These are phyloP conservation scores for Exobasidium rhododendri DNA, from an alignment of 1,284 basidiomycete species.

Conservation along the genomic window DNA sequence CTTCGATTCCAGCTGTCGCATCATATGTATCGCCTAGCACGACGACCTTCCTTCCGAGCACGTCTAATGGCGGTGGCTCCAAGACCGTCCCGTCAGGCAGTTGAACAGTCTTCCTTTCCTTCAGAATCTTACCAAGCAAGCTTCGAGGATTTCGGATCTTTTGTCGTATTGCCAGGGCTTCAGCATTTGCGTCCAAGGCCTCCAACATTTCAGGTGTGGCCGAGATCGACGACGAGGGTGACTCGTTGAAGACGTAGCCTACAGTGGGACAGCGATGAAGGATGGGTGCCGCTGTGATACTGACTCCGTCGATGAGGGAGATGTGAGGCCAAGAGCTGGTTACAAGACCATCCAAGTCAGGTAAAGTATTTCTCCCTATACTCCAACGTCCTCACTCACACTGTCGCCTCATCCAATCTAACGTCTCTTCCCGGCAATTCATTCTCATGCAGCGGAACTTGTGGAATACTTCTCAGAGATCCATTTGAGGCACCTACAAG, in stretches of 20 bases:
- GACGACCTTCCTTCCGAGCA: slow-evolving; percentile 46
- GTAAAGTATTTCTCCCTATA: background rate
- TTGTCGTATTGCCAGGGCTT: slow-evolving; percentile 28
- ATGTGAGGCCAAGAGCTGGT: slow-evolving; percentile 39
- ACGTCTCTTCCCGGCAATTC: slow-evolving; percentile 43
- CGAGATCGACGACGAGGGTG: slow-evolving; percentile 21
- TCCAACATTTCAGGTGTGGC: slow-evolving; percentile 24
- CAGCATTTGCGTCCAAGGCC: slow-evolving; percentile 36
- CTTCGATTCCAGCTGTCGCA: slow-evolving; percentile 33
- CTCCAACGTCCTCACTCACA: background rate
- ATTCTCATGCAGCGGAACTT: slow-evolving; percentile 40
- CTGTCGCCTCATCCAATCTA: slow-evolving; percentile 29
- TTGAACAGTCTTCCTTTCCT: slow-evolving; percentile 28
- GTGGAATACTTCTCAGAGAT: slow-evolving; percentile 27
- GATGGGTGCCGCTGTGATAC: slow-evolving; percentile 48
- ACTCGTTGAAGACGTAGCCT: slow-evolving; percentile 47
- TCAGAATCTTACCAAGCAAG: slow-evolving; percentile 31
- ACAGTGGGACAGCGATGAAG: slow-evolving; percentile 48
- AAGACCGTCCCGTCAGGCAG: slow-evolving; percentile 46
- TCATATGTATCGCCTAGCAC: slow-evolving; percentile 51
- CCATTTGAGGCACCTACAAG: slow-evolving; percentile 21
- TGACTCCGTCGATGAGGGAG: slow-evolving; percentile 27
- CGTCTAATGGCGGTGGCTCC: slow-evolving; percentile 36
- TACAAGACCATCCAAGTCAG: background rate
- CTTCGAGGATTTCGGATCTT: slow-evolving; percentile 46